Evolutionary conservation across 352 stramenopile genomes (phyloP).

Genomic region (Thraustochytrium sp.): DNA sequence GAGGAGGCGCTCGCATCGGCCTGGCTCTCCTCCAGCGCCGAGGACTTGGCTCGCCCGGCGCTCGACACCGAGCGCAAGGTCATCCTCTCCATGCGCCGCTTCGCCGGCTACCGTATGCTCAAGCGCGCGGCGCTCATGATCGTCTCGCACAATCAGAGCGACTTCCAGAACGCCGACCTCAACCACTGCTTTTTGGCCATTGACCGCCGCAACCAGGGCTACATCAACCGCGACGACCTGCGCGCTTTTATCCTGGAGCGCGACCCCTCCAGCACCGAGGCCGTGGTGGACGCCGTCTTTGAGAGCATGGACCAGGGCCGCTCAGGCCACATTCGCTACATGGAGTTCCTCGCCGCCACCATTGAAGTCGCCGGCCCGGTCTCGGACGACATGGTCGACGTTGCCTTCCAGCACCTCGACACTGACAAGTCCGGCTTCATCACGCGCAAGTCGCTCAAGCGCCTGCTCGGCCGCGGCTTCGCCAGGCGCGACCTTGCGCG

Average conservation of each 20-base stretch:
- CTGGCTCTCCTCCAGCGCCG: neutral
- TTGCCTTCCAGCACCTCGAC: conserved; percentile 41
- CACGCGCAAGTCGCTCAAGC: conserved; percentile 21
- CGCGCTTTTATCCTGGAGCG: conserved; percentile 13
- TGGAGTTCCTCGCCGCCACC: conserved; percentile 39
- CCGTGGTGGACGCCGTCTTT: neutral
- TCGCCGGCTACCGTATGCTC: conserved; percentile 19
- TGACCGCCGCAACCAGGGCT: conserved; percentile 25
- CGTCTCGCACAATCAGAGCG: conserved; percentile 7
- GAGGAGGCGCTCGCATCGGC: conserved; percentile 4
- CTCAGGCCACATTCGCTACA: conserved; percentile 26
- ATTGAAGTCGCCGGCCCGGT: neutral
- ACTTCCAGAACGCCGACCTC: neutral
- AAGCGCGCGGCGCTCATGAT: conserved; percentile 35
- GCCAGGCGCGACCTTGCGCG: neutral
- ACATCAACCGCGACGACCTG: conserved; percentile 29
- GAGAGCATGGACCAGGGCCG: conserved; percentile 13
- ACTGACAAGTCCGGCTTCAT: neutral
- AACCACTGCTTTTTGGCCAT: conserved; percentile 39
- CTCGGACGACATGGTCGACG: conserved; percentile 6
- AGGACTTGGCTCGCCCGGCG: neutral
- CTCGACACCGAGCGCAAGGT: neutral
- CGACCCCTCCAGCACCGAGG: neutral
- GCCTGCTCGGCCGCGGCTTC: conserved; percentile 15
- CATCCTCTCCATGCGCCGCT: conserved; percentile 16